A percentile compares a stretch with the other conserved stretches of the same genome.
These are phyloP conservation scores for Alternaria sp. DNA, from an alignment of 2,329 filamentous ascomycete species.

Conservation along the genomic window DNA sequence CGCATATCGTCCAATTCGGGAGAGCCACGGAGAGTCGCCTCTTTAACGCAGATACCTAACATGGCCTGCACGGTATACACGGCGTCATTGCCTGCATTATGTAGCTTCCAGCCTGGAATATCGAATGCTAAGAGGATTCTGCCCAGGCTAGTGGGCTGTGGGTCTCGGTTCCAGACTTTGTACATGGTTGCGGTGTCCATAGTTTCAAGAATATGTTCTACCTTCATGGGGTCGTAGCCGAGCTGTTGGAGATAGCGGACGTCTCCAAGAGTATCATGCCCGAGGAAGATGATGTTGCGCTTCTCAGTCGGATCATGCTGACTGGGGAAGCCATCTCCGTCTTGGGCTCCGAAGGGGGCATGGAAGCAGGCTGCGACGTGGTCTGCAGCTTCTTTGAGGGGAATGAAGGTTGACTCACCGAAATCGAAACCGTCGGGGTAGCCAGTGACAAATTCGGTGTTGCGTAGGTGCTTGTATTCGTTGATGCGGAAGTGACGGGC, in stretches of 20 bases:
- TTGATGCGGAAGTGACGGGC: slow-evolving; percentile 78
- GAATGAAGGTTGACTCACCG: slow-evolving; percentile 67
- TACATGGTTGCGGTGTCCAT: slow-evolving; percentile 79
- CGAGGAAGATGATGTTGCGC: slow-evolving; percentile 77
- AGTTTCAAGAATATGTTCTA: slow-evolving; percentile 66
- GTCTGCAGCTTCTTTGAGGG: slow-evolving; percentile 54
- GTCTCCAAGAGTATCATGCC: slow-evolving; percentile 75
- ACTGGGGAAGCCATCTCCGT: slow-evolving; percentile 1
- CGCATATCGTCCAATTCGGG: slow-evolving; percentile 33
- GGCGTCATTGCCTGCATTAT: slow-evolving; percentile 89
- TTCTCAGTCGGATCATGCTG: slow-evolving; percentile 36
- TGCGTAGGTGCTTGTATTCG: slow-evolving; percentile 72
- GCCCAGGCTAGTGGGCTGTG: slow-evolving; percentile 65
- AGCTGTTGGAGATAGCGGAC: slow-evolving; percentile 71
- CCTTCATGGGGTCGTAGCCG: slow-evolving; percentile 67
- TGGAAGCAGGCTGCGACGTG: slow-evolving; percentile 64
- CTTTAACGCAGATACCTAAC: slow-evolving; percentile 66
- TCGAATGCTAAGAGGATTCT: slow-evolving; percentile 70
- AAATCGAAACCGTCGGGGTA: slow-evolving; percentile 80
- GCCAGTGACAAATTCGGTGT: slow-evolving; percentile 73
- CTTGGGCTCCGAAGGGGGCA: slow-evolving; percentile 59
- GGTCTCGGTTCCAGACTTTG: slow-evolving; percentile 65
- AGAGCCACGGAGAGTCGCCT: slow-evolving; percentile 49
- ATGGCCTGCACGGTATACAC: slow-evolving; percentile 79
- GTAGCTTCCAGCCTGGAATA: slow-evolving; percentile 71